These are phyloP conservation scores for Amylocarpus encephaloides DNA, from an alignment of 2,329 filamentous ascomycete species.

Conservation along the genomic window DNA sequence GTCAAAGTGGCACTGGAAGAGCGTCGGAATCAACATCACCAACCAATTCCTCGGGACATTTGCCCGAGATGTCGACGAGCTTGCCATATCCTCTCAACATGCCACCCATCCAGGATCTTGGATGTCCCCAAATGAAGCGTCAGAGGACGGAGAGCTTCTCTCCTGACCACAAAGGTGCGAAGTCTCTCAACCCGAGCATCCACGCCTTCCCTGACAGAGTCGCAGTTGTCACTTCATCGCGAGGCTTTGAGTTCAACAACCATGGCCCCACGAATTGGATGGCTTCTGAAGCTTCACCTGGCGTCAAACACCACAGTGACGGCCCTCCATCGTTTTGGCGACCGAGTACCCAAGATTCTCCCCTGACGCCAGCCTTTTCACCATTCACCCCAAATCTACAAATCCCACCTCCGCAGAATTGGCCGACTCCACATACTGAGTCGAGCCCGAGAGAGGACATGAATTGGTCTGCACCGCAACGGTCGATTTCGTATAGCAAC, in stretches of 20 bases:
- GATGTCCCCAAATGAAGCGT: constrained; percentile 37
- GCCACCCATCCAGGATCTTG: constrained; percentile 41
- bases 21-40: constrained; percentile 45
- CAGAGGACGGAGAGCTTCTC: constrained; percentile 32
- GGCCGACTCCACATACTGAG: constrained; percentile 25
- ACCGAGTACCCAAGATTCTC: constrained; percentile 43
- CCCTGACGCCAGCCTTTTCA: constrained; percentile 44
- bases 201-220: constrained; percentile 17
- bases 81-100: constrained; percentile 39
- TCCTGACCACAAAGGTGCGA: constrained; percentile 30
- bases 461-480: constrained; percentile 29
- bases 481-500: constrained; percentile 31
- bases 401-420: constrained; percentile 25
- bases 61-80: constrained; percentile 37
- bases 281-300: constrained; percentile 26
- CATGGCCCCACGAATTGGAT: constrained; percentile 28
- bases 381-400: constrained; percentile 40
- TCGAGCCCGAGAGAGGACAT: constrained; percentile 26
- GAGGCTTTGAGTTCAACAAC: constrained; percentile 25
- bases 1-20: constrained; percentile 25
- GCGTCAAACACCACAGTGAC: constrained; percentile 37
- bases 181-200: constrained; percentile 3
- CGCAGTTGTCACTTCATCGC: constrained; percentile 25
- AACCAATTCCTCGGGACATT: constrained; percentile 38
- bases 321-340: constrained; percentile 41